Base-by-base conservation (phyloP, 495 filamentous ascomycete genomes). In the Chlorociboria aeruginascens region DNA sequence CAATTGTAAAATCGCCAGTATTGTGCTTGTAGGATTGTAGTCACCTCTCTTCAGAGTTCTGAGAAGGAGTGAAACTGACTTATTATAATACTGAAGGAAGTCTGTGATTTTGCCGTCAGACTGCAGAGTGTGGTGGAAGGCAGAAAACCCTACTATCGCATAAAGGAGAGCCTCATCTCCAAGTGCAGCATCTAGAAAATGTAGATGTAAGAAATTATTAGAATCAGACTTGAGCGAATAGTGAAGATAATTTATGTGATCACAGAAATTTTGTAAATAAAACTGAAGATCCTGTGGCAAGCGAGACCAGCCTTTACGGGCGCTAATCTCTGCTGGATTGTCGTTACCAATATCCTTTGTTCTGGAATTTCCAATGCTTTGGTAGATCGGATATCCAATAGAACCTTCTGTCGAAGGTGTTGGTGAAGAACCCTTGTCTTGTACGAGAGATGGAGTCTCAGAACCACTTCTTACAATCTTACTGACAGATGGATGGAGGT, bases 21-120 rank as follows among this genome's bases (percentile, higher is more conserved):
- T 62, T 9, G 81, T 95, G n/a, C 83, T 77, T 32, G 83, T 70
- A 34, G 57, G 82, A 55, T 86, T 82, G 50, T 72, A 76, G 51
- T 85, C 81, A 38, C 76, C 77, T 20, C 72, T 81, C 34, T 74
- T 73, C 36, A 97, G 62, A 9, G 80, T 89, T 41, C 71, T 71
- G 9, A 90, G 72, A 29, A 98, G 72, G 11, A 87, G 61, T 16
- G 72, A 78, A 29, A 98, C 79, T 4, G 90, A 88, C 61, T 77
- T 81, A 62, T 94, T 87, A 66, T 97, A 96, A 61, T 89, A 94
- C 50, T 81, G 76, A 28, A 98, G 67, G 59, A 98, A 98, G 38
- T 81, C 78, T 47, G 81, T 76, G 13, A 95, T 78, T 49, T 77
- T 79, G 10, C 82, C 86, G 37, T 77, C 69, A 4, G 79, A 74